Evolutionary conservation across 164 flowering plant species (phyloP), one percentile per base, ranked within the genome.

Genomic region (Warburgia ugandensis): DNA sequence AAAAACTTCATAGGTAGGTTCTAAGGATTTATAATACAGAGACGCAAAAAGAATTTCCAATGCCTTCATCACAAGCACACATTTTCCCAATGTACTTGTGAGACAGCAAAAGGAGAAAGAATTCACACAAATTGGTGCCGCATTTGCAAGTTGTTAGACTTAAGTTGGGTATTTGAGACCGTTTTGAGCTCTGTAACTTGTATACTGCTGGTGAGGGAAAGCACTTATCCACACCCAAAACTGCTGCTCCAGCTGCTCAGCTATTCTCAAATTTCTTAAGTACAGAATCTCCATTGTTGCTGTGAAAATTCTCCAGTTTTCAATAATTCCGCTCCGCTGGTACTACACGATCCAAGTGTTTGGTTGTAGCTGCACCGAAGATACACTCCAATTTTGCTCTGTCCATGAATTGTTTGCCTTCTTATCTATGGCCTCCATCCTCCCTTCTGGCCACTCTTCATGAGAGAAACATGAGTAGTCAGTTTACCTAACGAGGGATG

Each of bases 291-390:
- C 74, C 7, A 65, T 0, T 22, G 68, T 64, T 17, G 73, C 69
- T 8, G 71, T 55, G 46, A 64, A 26, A 29, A 72, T 29, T 40
- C 80, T 79, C 12, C 78, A 29, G 37, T 71, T 72, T 33, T 81
- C 76, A 32, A 74, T 21, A 0, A 79, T 25, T 6, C 58, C 42
- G 56, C 71, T 77, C 29, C 41, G 59, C 12, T 36, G 60, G 49
- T 88, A 84, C 65, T 88, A 94, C 11, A 88, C 68, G 52, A 83
- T 40, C 91, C 88, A 80, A n/a, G 91, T 84, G 25, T 75, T 71
- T n/a, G 74, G 73, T 58, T 84, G 91, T 11, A 84, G 38, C 29
- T 79, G 91, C 50, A 83, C 65, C 0, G 62, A 76, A 1, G 84
- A 79, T 1, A 85, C 71, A 22, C 76, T 70, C 81, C 80, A 81